phyloP scores from a whole-genome alignment of 495 filamentous ascomycete genomes.

The Aspergillus saccharolyticus region DNA sequence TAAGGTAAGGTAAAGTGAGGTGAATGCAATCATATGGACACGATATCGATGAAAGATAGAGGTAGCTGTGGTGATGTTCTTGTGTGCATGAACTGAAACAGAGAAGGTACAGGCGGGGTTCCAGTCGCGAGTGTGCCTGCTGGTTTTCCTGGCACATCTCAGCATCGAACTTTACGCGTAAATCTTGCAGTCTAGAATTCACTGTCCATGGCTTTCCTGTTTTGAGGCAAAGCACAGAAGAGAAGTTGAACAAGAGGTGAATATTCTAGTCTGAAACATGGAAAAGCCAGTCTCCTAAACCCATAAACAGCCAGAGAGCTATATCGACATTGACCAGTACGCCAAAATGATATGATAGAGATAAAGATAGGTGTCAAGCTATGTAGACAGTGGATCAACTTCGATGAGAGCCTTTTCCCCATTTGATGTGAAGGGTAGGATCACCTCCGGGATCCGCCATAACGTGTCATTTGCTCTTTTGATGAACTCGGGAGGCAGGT shows the following conservation, averaged over 20 bases:
- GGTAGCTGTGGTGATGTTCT: background rate
- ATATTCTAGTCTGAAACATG: background rate
- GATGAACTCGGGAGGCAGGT: slow-evolving; percentile 23
- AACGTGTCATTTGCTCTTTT: slow-evolving; percentile 24
- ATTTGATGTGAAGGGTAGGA: slow-evolving; percentile 20
- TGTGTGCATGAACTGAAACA: background rate
- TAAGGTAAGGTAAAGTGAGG: background rate
- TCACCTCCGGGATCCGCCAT: slow-evolving; percentile 31
- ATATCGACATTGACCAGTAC: background rate
- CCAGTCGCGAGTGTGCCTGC: background rate
- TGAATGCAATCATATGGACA: background rate
- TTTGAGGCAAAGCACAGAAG: too few species aligned
- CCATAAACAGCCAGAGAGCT: background rate
- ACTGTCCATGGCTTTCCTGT: too few species aligned
- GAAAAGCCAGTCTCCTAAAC: background rate
- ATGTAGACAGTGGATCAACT: slow-evolving; percentile 25
- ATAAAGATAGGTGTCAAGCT: background rate
- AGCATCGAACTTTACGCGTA: background rate
- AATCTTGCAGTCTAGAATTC: background rate
- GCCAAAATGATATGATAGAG: background rate
- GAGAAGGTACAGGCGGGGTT: background rate
- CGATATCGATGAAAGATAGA: background rate
- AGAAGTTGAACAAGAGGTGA: background rate
- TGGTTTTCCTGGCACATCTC: background rate
- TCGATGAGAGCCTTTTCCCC: slow-evolving; percentile 18